A percentile compares a stretch with the other conserved stretches of the same genome.
Evolutionary conservation across 208 protist genomes (phyloP).

Genomic region (Leishmania guyanensis): DNA sequence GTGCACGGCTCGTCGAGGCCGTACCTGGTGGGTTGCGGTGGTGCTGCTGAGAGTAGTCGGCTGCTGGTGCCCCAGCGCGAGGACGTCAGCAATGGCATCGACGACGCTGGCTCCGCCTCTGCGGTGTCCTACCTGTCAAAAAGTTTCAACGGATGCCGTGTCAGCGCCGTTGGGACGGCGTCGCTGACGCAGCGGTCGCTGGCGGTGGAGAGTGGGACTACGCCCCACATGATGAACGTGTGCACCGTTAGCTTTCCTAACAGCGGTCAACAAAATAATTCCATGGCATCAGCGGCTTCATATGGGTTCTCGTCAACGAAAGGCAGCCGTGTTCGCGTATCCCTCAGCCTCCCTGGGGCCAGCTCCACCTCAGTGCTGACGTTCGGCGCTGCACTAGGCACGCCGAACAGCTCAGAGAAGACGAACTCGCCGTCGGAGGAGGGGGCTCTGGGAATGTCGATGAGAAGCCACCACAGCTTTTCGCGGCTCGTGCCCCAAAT

Average conservation of each 20-base stretch:
- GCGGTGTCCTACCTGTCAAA: conserved; percentile 16
- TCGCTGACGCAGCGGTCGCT: not conserved
- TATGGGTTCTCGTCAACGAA: not conserved
- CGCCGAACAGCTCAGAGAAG: conserved; percentile 34
- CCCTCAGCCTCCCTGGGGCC: conserved; percentile 20
- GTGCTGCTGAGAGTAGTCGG: conserved; percentile 4
- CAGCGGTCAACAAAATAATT: not conserved
- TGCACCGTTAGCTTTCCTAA: conserved; percentile 22
- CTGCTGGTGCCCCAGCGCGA: conserved; percentile 31
- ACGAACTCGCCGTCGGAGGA: conserved; percentile 15
- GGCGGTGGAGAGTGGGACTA: conserved; percentile 1
- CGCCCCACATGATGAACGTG: conserved; percentile 4
- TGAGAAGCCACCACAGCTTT: conserved; percentile 6
- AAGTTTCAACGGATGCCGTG: conserved; percentile 12
- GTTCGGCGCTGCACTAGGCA: not conserved
- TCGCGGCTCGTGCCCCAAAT: conserved; percentile 15
- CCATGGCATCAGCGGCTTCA: not conserved
- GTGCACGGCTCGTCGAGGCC: conserved; percentile 4
- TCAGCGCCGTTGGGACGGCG: not conserved
- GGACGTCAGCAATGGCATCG: not conserved
- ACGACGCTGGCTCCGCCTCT: not conserved
- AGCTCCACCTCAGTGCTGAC: conserved; percentile 1
- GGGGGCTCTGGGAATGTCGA: conserved; percentile 9
- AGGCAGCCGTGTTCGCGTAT: conserved; percentile 23
- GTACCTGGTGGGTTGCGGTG: not conserved